These are phyloP conservation scores for Castanea mollissima DNA, from an alignment of 306 rosid genomes.

Conservation along the genomic window DNA sequence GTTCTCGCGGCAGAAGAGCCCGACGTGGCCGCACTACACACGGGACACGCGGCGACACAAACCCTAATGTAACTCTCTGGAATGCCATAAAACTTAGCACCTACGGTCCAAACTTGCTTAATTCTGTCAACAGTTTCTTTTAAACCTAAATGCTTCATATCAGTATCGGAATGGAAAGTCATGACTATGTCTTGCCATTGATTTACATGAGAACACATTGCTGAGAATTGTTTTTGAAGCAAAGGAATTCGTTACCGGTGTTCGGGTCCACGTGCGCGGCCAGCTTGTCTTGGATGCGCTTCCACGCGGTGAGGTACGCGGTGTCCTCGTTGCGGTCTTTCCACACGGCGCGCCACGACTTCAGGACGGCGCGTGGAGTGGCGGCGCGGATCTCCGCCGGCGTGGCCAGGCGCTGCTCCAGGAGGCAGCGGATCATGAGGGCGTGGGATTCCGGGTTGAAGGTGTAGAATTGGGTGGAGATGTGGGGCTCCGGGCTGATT, in stretches of 20 bases:
- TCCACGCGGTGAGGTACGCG: slow-evolving; percentile 94
- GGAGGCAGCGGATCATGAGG: slow-evolving; percentile 86
- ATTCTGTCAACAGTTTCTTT: slow-evolving; percentile 87
- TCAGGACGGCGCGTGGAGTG: slow-evolving; percentile 70
- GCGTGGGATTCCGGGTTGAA: slow-evolving; percentile 82
- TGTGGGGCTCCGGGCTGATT: slow-evolving; percentile 81
- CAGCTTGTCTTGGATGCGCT: slow-evolving; percentile 95
- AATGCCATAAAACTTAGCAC: slow-evolving; percentile 94
- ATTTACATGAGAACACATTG: slow-evolving; percentile 82
- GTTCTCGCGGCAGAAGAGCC: slow-evolving; percentile 44
- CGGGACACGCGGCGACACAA: slow-evolving; percentile 78
- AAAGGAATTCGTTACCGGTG: slow-evolving; percentile 68
- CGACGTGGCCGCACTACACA: slow-evolving; percentile 53
- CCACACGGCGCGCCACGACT: slow-evolving; percentile 98
- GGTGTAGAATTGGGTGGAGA: slow-evolving; percentile 95
- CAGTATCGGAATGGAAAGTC: slow-evolving; percentile 77
- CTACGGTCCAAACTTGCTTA: slow-evolving; percentile 95
- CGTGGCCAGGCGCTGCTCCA: slow-evolving; percentile 69
- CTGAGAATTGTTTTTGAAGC: slow-evolving; percentile 89
- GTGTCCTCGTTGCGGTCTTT: slow-evolving; percentile 98
- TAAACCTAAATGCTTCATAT: slow-evolving; percentile 70
- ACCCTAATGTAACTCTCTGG: slow-evolving; percentile 94
- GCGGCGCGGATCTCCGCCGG: slow-evolving; percentile 88
- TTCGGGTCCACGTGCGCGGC: slow-evolving; percentile 47
- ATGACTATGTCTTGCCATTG: slow-evolving; percentile 96